These are phyloP conservation scores for Cyberlindnera veronae DNA, from an alignment of 805 yeast species.

Conservation along the genomic window DNA sequence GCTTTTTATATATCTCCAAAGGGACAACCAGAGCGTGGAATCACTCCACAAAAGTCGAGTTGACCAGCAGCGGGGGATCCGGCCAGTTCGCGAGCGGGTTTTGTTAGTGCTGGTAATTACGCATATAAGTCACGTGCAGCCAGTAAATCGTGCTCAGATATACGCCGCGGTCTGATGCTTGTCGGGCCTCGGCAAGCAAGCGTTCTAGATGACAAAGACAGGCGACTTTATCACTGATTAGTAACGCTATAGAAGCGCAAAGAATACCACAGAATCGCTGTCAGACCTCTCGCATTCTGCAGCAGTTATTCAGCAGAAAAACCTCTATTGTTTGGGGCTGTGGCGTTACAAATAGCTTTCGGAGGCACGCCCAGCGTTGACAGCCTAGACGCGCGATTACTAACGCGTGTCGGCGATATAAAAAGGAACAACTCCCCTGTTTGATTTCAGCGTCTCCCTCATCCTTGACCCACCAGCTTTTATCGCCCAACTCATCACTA, in stretches of 20 bases:
- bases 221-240: too few species aligned
- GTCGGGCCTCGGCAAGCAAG: too few species aligned
- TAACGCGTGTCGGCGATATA: background rate
- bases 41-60: constrained; percentile 5
- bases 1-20: background rate
- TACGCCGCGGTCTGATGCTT: too few species aligned
- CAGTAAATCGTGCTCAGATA: background rate
- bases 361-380: background rate
- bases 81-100: background rate
- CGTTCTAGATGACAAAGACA: too few species aligned
- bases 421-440: background rate
- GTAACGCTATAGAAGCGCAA: too few species aligned
- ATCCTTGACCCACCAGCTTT: background rate
- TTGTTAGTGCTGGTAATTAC: constrained; percentile 8
- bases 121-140: background rate
- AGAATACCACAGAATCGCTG: too few species aligned
- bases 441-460: background rate
- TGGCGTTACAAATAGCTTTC: background rate
- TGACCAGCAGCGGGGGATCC: too few species aligned
- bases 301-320: too few species aligned
- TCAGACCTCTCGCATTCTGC: too few species aligned
- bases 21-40: background rate
- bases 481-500: background rate
- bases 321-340: background rate
- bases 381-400: background rate